Percentiles rank a stretch among this genome's conserved stretches.
phyloP scores from a whole-genome alignment of 345 rosid genomes.

The Hibiscus mutabilis region DNA sequence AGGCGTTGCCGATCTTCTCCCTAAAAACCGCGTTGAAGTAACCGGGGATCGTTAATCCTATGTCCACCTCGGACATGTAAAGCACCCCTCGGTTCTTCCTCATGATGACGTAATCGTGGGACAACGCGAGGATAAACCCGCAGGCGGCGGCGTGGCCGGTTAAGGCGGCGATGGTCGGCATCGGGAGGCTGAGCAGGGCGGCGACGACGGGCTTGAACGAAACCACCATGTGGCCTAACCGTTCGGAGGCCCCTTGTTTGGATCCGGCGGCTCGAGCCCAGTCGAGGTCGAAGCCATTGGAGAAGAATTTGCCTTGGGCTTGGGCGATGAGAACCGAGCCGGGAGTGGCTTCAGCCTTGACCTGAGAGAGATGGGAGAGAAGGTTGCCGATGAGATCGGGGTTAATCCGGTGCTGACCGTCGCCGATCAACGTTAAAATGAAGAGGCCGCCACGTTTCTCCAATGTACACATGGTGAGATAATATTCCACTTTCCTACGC shows the following conservation, averaged over 20 bases:
- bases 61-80: slow-evolving; percentile 61
- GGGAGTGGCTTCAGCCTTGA: slow-evolving; percentile 31
- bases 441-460: slow-evolving; percentile 50
- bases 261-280: slow-evolving; percentile 34
- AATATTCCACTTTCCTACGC: neutral
- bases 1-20: neutral
- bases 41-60: slow-evolving; percentile 34
- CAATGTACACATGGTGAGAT: slow-evolving; percentile 34
- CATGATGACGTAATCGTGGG: slow-evolving; percentile 10
- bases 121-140: neutral
- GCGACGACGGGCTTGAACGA: slow-evolving; percentile 41
- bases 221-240: slow-evolving; percentile 25
- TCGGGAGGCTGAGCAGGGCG: slow-evolving; percentile 1
- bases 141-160: slow-evolving; percentile 76
- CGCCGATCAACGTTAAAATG: slow-evolving; percentile 44
- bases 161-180: neutral
- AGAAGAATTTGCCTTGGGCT: slow-evolving; percentile 72
- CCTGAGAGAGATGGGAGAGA: slow-evolving; percentile 34
- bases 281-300: slow-evolving; percentile 72
- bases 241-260: slow-evolving; percentile 9
- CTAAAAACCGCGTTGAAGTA: slow-evolving; percentile 28
- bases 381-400: slow-evolving; percentile 36
- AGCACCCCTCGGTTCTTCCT: slow-evolving; percentile 4
- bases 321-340: slow-evolving; percentile 58
- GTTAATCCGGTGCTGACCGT: slow-evolving; percentile 57